Conservation (phyloP, 225 moss, liverwort and hornwort genomes). For the Sphagnum contortum region DNA sequence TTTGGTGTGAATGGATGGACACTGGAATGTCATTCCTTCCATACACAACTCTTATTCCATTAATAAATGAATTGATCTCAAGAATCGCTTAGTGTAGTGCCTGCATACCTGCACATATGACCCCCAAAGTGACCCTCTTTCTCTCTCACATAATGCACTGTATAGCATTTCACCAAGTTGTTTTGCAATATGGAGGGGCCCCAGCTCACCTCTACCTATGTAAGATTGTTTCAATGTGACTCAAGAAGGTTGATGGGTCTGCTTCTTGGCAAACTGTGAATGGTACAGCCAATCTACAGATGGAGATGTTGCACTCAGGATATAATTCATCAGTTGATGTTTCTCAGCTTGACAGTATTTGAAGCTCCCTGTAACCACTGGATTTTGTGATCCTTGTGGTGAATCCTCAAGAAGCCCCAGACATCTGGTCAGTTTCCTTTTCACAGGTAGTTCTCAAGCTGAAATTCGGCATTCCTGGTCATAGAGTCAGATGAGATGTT, state of each 20-base stretch:
- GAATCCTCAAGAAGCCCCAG: conserved; percentile 70
- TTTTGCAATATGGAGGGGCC: no score
- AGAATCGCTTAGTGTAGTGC: no score
- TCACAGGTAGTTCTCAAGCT: conserved; percentile 26
- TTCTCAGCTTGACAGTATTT: conserved; percentile 46
- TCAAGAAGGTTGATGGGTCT: no score
- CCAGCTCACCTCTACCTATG: no score
- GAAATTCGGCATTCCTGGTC: background rate
- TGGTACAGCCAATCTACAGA: conserved; percentile 27
- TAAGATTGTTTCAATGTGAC: no score
- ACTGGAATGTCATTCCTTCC: no score
- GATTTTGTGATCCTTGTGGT: conserved; percentile 70
- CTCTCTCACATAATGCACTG: background rate
- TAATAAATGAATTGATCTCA: no score
- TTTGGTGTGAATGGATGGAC: no score
- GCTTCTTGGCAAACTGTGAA: conserved; percentile 43
- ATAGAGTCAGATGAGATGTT: background rate
- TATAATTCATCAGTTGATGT: conserved; percentile 50
- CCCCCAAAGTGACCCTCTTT: no score
- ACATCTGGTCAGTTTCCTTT: conserved; percentile 43
- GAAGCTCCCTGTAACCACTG: conserved; percentile 46
- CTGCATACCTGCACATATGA: no score
- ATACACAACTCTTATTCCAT: no score
- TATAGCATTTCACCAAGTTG: no score
- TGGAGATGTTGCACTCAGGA: conserved; percentile 52